phyloP scores from a whole-genome alignment of 352 stramenopile species.

The Phytopythium boreale region DNA sequence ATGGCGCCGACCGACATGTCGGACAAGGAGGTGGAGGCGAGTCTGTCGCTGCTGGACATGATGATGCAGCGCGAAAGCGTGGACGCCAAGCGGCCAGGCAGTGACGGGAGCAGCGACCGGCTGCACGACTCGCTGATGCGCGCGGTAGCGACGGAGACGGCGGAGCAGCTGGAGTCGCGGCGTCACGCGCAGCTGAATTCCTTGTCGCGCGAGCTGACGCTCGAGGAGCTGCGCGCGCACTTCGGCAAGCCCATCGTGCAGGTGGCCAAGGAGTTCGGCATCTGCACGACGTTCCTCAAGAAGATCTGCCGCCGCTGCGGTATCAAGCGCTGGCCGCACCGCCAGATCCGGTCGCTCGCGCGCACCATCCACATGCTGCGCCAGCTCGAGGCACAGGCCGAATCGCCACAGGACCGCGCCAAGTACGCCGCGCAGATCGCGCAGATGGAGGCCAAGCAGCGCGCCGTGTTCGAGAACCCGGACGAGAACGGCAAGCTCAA shows the following conservation, averaged over 20 bases:
- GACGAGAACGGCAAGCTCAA: slow-evolving; percentile 58
- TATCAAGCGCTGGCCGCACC: slow-evolving; percentile 67
- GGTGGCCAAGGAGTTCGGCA: slow-evolving; percentile 63
- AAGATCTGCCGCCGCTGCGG: slow-evolving; percentile 65
- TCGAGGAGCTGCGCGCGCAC: slow-evolving; percentile 58
- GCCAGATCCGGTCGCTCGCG: slow-evolving; percentile 64
- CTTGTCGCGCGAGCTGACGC: slow-evolving; percentile 48
- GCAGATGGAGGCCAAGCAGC: slow-evolving; percentile 62
- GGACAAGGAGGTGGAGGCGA: slow-evolving; percentile 55
- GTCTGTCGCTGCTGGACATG: slow-evolving; percentile 65
- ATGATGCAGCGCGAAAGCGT: slow-evolving; percentile 21
- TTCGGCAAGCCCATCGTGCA: slow-evolving; percentile 67
- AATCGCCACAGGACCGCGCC: slow-evolving; percentile 34
- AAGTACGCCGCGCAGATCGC: slow-evolving; percentile 58
- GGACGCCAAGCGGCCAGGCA: slow-evolving; percentile 7
- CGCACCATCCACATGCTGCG: slow-evolving; percentile 76
- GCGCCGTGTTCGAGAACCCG: slow-evolving; percentile 62
- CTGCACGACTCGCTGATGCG: slow-evolving; percentile 36
- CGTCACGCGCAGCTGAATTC: slow-evolving; percentile 45
- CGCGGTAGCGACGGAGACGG: slow-evolving; percentile 27
- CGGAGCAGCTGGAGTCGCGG: slow-evolving; percentile 16
- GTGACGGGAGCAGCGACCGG: slow-evolving; percentile 5
- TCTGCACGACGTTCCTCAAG: slow-evolving; percentile 78
- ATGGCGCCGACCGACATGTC: slow-evolving; percentile 24
- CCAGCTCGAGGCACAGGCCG: slow-evolving; percentile 46